Percentiles rank a stretch among this genome's conserved stretches.
phyloP scores from a whole-genome alignment of 495 filamentous ascomycete species.

The Xylaria telfairii region DNA sequence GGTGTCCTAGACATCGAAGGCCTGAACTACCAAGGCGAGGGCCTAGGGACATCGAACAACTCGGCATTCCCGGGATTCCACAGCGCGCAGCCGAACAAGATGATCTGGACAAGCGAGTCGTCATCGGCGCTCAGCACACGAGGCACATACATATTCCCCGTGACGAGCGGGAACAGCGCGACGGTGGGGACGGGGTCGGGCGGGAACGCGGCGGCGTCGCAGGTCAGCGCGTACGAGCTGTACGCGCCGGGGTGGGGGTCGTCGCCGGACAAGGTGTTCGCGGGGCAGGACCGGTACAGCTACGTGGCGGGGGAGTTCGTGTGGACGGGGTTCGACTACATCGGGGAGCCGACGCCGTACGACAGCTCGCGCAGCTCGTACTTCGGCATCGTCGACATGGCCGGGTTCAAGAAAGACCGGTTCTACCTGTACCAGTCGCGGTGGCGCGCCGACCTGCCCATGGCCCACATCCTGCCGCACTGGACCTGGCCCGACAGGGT shows the following conservation, averaged over 20 bases:
- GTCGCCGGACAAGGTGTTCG: conserved; percentile 56
- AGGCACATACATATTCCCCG: conserved; percentile 58
- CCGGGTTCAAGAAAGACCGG: conserved; percentile 58
- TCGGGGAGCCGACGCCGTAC: conserved; percentile 57
- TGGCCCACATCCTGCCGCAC: conserved; percentile 57
- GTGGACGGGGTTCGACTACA: conserved; percentile 59
- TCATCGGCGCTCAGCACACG: conserved; percentile 50
- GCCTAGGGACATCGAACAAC: conserved; percentile 40
- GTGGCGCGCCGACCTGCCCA: conserved; percentile 48
- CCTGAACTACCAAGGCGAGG: conserved; percentile 60
- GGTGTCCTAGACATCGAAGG: conserved; percentile 49
- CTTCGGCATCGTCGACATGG: conserved; percentile 57
- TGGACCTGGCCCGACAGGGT: conserved; percentile 58
- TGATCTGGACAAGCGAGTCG: conserved; percentile 53
- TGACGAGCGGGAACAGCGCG: conserved; percentile 43
- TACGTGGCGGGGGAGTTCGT: conserved; percentile 57
- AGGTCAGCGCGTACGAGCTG: conserved; percentile 57
- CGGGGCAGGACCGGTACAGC: conserved; percentile 48
- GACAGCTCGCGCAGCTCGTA: conserved; percentile 52
- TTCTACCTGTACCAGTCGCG: conserved; percentile 56
- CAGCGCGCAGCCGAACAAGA: conserved; percentile 47
- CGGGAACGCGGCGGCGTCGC: conserved; percentile 30
- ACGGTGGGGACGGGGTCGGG: conserved; percentile 35
- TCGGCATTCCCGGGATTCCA: conserved; percentile 47
- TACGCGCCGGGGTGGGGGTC: conserved; percentile 49